phyloP scores from a whole-genome alignment of 1,284 basidiomycete species.

The Mycosarcoma mackinlayi region DNA sequence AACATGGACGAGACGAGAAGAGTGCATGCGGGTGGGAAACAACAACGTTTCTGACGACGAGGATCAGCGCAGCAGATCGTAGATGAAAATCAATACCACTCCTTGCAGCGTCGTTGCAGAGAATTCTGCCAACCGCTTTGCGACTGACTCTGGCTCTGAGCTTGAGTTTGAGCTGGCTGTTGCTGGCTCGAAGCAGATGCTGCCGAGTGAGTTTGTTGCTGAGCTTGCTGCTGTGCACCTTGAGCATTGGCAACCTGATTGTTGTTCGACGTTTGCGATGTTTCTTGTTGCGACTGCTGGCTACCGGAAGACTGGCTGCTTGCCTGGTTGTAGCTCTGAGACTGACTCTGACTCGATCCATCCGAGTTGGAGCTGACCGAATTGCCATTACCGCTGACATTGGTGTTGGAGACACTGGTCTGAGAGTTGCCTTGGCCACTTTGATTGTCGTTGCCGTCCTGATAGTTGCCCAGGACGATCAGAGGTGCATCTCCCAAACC shows the following conservation, averaged over 20 bases:
- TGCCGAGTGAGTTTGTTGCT: constrained; percentile 4
- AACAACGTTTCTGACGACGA: too few relatives aligned
- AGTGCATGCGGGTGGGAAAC: too few relatives aligned
- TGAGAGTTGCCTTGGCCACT: constrained; percentile 25
- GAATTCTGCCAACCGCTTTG: constrained; percentile 1
- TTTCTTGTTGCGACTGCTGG: constrained; percentile 18
- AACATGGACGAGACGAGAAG: too few relatives aligned
- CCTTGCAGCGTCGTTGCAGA: constrained; percentile 6
- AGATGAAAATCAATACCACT: neutral
- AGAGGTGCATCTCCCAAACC: constrained; percentile 26
- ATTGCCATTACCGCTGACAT: constrained; percentile 27
- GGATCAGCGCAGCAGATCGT: neutral
- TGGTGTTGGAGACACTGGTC: constrained; percentile 21
- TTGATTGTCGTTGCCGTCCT: constrained; percentile 28
- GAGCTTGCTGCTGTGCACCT: constrained; percentile 9
- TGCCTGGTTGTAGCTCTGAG: constrained; percentile 15
- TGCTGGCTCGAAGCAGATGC: too few relatives aligned
- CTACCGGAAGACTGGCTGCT: neutral
- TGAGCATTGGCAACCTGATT: constrained; percentile 7
- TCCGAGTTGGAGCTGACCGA: constrained; percentile 29
- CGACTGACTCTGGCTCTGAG: neutral
- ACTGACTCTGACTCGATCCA: constrained; percentile 23
- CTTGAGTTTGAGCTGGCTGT: constrained; percentile 2
- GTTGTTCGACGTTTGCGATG: constrained; percentile 1
- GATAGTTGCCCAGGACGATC: constrained; percentile 31